phyloP scores from a whole-genome alignment of 2,329 filamentous ascomycete genomes.

The Exophiala oligosperma region DNA sequence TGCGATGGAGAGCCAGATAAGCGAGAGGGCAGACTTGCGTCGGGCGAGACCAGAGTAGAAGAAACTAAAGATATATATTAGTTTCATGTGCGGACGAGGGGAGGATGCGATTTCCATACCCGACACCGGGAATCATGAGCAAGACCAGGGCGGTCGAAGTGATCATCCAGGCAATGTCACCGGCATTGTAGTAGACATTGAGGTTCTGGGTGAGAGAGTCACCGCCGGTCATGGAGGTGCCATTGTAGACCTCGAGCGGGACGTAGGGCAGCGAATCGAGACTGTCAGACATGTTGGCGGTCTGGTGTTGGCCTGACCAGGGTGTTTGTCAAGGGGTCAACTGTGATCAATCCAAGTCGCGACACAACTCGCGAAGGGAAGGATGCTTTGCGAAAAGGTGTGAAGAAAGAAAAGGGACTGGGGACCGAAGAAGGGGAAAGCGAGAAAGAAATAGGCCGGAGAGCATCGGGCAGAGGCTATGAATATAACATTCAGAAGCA shows the following conservation, averaged over 20 bases:
- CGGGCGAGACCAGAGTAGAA: conserved; percentile 91
- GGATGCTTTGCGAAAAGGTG: neutral
- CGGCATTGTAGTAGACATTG: conserved; percentile 83
- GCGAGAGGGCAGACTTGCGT: conserved; percentile 81
- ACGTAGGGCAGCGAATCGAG: conserved; percentile 24
- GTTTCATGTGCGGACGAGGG: neutral
- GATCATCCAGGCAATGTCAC: conserved; percentile 81
- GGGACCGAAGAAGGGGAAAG: conserved; percentile 1
- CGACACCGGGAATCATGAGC: conserved; percentile 91
- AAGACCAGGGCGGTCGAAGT: conserved; percentile 76
- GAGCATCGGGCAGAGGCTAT: conserved; percentile 12
- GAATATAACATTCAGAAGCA: conserved; percentile 10
- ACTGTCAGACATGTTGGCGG: conserved; percentile 35
- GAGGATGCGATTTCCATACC: conserved; percentile 42
- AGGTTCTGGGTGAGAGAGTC: conserved; percentile 67
- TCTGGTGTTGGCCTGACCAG: neutral
- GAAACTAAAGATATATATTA: conserved; percentile 57
- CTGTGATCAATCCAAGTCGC: neutral
- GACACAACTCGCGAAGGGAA: neutral
- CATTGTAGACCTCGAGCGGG: conserved; percentile 21
- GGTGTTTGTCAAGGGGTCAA: neutral
- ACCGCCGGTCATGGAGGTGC: conserved; percentile 61
- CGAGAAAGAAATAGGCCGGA: neutral
- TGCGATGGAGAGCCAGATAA: conserved; percentile 84
- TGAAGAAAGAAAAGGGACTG: neutral